phyloP scores from a whole-genome alignment of 306 rosid genomes.

The Quercus aquifolioides region DNA sequence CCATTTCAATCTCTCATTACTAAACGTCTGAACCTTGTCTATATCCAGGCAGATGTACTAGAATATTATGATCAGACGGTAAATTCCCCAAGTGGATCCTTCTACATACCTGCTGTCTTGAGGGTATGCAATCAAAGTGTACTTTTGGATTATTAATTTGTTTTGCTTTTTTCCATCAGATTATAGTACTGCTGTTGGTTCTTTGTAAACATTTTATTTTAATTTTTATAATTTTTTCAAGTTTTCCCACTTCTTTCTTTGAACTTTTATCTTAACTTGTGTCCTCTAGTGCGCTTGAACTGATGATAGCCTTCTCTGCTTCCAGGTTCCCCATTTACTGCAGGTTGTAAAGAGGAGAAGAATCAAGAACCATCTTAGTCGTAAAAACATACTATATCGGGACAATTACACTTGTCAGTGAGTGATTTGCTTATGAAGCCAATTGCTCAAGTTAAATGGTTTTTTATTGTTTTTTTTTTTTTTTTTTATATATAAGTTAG shows the following conservation, averaged over 20 bases:
- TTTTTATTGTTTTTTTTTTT: too few relatives aligned
- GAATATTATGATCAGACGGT: conserved; percentile 94
- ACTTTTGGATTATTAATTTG: conserved; percentile 12
- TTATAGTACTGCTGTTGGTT: conserved; percentile 3
- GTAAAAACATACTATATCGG: conserved; percentile 82
- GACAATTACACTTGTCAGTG: conserved; percentile 87
- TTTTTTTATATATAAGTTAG: too few relatives aligned
- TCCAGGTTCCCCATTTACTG: conserved; percentile 87
- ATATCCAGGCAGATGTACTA: conserved; percentile 84
- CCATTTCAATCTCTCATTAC: conserved; percentile 6
- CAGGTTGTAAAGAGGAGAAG: conserved; percentile 88
- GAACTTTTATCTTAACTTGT: conserved; percentile 11
- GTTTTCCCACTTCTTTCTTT: background rate
- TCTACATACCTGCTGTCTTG: conserved; percentile 90
- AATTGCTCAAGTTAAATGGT: conserved; percentile 1
- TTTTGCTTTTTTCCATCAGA: background rate
- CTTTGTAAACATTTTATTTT: conserved; percentile 1
- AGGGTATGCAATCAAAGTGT: conserved; percentile 51
- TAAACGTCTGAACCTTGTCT: conserved; percentile 22
- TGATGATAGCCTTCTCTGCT: conserved; percentile 29
- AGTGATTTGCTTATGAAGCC: conserved; percentile 31
- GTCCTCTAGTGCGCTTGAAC: conserved; percentile 18
- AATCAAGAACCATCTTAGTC: conserved; percentile 64
- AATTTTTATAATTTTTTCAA: conserved; percentile 11
- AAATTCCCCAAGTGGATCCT: conserved; percentile 83